Base-by-base conservation (phyloP, 1,139 yeast species). In the Wickerhamomyces sp. region DNA sequence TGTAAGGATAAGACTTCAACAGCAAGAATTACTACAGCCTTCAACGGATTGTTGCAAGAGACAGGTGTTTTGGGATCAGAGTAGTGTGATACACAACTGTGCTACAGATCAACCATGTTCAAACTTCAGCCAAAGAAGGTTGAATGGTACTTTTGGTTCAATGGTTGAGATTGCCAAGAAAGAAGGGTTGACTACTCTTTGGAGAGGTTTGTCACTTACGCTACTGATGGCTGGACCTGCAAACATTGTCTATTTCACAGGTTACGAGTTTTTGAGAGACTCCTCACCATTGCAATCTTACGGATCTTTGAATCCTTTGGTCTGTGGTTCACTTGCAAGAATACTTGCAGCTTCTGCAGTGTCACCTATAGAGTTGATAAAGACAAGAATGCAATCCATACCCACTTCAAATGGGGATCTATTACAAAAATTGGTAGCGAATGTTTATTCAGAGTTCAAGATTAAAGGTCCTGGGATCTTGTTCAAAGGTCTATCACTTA, bases 181-280 rank as follows among this genome's bases (percentile, higher is more conserved):
- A 29, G 98, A 91, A 58, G 98, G 98, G 0, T 24, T 76, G 0
- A 39, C 69, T 1, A 81, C 96, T 0, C 65, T 93, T 16, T 91
- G 96, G 94, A 65, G 98, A 33, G 98, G 98, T 0, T 70, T 93
- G 23, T 75, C 93, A 0, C 59, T 91, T 20, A 87, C 95, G 0
- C 61, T 91, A 13, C 45, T 87, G 16, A 93, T 91, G 95, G 87
- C 96, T 0, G 66, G 89, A 0, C 99, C 99, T 1, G 75, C 96
- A 1, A 91, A 89, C 51, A 85, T 91, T 38, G 91, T 91, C 7
- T 93, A 91, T 55, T 91, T 88, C 61, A 84, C 95, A 3, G 96
- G 97, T 0, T 91, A 91, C 55, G 99, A 91, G 50, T 74, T 82
- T 42, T 64, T 89, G 31, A 63, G 95, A 46, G 96, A 87, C 50